A percentile compares a stretch with the other conserved stretches of the same genome.
These are phyloP conservation scores for Atractiella rhizophila DNA, from an alignment of 768 basidiomycete species.

Conservation along the genomic window DNA sequence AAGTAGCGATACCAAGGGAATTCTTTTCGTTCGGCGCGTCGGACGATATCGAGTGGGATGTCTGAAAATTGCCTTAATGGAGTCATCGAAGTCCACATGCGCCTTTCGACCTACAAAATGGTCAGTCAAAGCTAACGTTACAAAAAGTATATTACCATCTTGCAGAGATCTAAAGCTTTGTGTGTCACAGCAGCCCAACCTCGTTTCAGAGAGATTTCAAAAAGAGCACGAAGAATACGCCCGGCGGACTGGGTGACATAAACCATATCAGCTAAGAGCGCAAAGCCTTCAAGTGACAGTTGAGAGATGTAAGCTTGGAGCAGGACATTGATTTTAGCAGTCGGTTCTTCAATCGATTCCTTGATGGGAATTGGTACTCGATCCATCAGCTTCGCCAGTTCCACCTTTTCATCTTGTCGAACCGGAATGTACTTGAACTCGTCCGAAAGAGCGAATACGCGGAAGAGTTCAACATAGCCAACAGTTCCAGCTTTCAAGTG, in stretches of 20 bases:
- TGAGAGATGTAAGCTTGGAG: slow-evolving; percentile 84
- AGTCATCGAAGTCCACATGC: slow-evolving; percentile 93
- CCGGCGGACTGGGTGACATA: slow-evolving; percentile 95
- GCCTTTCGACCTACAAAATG: slow-evolving; percentile 18
- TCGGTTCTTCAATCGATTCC: slow-evolving; percentile 82
- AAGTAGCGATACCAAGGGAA: slow-evolving; percentile 98
- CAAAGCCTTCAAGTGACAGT: slow-evolving; percentile 63
- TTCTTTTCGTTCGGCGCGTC: slow-evolving; percentile 85
- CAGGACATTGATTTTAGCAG: slow-evolving; percentile 89
- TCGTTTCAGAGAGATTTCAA: slow-evolving; percentile 87
- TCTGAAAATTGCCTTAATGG: slow-evolving; percentile 87
- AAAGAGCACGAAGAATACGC: slow-evolving; percentile 80
- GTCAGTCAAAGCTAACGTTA: neutral
- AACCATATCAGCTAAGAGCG: slow-evolving; percentile 31
- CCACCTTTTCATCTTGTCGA: slow-evolving; percentile 33
- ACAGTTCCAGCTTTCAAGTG: slow-evolving; percentile 56
- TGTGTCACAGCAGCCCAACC: slow-evolving; percentile 94
- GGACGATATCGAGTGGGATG: slow-evolving; percentile 33
- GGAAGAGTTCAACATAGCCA: slow-evolving; percentile 69
- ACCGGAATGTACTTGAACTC: slow-evolving; percentile 76
- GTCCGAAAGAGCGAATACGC: slow-evolving; percentile 81
- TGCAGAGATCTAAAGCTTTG: slow-evolving; percentile 73
- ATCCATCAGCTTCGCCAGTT: slow-evolving; percentile 25
- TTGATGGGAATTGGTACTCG: slow-evolving; percentile 92
- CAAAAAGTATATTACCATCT: no score